Evolutionary conservation across 2,329 filamentous ascomycete genomes (phyloP), one percentile per base, ranked within the genome.

Genomic region (Aspergillus clavatus): DNA sequence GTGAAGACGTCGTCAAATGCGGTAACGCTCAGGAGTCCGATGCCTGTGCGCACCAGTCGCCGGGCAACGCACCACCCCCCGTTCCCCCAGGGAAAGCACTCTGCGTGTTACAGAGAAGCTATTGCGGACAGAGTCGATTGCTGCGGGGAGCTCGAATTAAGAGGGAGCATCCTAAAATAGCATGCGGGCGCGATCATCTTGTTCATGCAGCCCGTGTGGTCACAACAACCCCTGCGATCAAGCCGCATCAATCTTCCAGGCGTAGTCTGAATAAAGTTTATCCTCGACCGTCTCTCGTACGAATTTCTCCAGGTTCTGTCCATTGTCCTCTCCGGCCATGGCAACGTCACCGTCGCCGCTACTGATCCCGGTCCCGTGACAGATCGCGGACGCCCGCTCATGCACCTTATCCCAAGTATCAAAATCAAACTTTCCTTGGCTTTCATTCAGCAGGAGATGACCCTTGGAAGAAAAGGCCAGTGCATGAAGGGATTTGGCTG

Each of bases 381-480:
- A 95, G 38, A 84, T 74, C 29, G 72, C 69, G 59, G 81, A 76
- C 26, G 86, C 89, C 36, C 75, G 71, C 50, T 83, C 76, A 53
- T 83, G 80, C 14, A 86, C 80, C 35, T 76, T 72, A 45, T 89
- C 80, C 89, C 90, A 96, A 52, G 85, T 83, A 11, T 81, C 76
- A 53, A 86, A 74, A 38, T 81, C 80, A 62, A 96, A 97, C 3
- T 71, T 70, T 0, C 91, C 91, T 58, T 91, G 82, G 59, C 89
- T 95, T 69, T 95, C 87, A 26, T 80, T 83, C 33, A 95, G 69
- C 18, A 96, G 69, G 41, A 95, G 71, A 47, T 87, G 82, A 7
- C 84, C 80, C 41, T 81, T 74, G 1, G 83, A 82, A n/a, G 84
- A 84, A 63, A 93, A 95, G 5, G 83, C 85, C 46, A 96, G 76